A percentile compares a stretch with the other conserved stretches of the same genome.
These are phyloP conservation scores for Canna indica DNA, from an alignment of 176 grass and related monocot species.

Conservation along the genomic window DNA sequence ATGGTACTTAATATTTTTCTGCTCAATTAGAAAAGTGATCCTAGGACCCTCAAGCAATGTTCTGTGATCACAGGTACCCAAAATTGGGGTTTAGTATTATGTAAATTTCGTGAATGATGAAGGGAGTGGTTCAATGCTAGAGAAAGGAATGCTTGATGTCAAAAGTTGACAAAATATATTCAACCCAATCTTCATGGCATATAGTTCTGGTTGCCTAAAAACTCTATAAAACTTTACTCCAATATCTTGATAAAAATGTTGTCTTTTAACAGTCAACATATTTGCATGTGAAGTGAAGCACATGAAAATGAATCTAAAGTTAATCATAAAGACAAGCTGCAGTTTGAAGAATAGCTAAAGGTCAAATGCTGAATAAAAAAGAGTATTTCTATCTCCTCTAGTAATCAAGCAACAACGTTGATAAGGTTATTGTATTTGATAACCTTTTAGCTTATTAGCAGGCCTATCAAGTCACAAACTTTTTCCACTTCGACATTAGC, in stretches of 20 bases:
- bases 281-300: neutral
- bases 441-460: neutral
- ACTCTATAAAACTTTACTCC: neutral
- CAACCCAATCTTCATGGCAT: too few relatives aligned
- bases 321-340: neutral
- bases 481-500: too few relatives aligned
- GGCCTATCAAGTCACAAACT: neutral
- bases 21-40: too few relatives aligned
- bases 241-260: neutral
- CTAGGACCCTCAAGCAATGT: too few relatives aligned
- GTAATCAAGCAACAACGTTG: neutral
- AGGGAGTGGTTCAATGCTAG: too few relatives aligned
- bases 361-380: neutral
- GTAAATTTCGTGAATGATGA: too few relatives aligned
- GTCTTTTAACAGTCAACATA: neutral
- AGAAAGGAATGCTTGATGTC: too few relatives aligned
- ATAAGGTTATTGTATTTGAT: neutral
- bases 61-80: too few relatives aligned
- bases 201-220: neutral
- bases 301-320: neutral
- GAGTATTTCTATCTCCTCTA: neutral
- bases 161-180: too few relatives aligned
- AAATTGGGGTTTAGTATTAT: too few relatives aligned
- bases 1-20: neutral
- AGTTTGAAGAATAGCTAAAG: neutral